phyloP scores from a whole-genome alignment of 2,329 filamentous ascomycete species.

The Sordariomycetes sp. region DNA sequence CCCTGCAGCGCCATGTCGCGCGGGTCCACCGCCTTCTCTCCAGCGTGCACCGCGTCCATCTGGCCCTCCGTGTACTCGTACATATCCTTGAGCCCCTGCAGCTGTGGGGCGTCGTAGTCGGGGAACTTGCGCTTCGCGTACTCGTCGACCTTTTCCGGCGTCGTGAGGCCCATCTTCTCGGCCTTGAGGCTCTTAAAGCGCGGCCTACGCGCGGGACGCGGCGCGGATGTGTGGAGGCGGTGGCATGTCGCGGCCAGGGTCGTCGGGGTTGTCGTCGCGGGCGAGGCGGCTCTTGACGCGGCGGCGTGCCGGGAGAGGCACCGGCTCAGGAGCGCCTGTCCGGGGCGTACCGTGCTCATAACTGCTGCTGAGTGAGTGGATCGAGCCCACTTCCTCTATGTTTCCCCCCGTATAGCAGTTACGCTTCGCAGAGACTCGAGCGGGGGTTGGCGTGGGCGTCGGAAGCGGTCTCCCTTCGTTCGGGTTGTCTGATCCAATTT shows the following conservation, averaged over 20 bases:
- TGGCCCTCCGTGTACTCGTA: constrained; percentile 80
- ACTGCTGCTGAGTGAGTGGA: constrained; percentile 12
- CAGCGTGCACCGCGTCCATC: constrained; percentile 67
- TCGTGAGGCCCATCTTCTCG: constrained; percentile 34
- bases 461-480: not conserved
- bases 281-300: constrained; percentile 34
- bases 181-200: constrained; percentile 40
- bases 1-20: constrained; percentile 65
- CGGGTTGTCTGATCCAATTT: constrained; percentile 2
- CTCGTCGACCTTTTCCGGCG: constrained; percentile 26
- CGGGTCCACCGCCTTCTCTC: constrained; percentile 62
- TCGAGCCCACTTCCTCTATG: not conserved
- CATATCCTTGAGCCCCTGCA: constrained; percentile 43
- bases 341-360: constrained; percentile 42
- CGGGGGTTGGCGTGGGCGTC: not conserved
- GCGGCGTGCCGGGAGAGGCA: constrained; percentile 12
- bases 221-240: constrained; percentile 38
- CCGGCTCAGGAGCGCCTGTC: not conserved
- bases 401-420: not conserved
- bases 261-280: constrained; percentile 13
- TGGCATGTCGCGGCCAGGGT: constrained; percentile 11
- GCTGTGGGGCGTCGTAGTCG: constrained; percentile 55
- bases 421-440: not conserved
- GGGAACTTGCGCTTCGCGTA: constrained; percentile 38
- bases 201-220: constrained; percentile 29